Evolutionary conservation across 225 moss, liverwort and hornwort species (phyloP).

Genomic region (Takakia lepidozioides): DNA sequence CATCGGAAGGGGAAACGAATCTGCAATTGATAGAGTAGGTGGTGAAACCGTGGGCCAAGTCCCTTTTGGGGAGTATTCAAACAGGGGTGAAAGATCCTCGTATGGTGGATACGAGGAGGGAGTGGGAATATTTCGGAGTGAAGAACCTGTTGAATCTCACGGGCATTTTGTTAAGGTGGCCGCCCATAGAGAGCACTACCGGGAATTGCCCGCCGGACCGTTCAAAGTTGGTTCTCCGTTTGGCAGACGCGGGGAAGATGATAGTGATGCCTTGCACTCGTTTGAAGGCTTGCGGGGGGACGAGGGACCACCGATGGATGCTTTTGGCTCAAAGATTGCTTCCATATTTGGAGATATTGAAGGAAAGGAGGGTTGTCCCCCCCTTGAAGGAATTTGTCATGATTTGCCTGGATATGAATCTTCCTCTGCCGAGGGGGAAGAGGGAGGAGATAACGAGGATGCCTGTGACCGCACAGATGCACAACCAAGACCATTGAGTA

Average conservation of each 20-base stretch:
- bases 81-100: neutral
- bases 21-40: neutral
- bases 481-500: neutral
- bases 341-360: conserved; percentile 15
- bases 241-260: neutral
- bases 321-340: conserved; percentile 5
- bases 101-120: neutral
- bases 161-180: neutral
- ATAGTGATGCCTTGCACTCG: neutral
- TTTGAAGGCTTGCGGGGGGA: neutral
- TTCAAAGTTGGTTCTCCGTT: neutral
- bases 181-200: neutral
- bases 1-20: neutral
- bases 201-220: conserved; percentile 1
- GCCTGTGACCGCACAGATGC: no score
- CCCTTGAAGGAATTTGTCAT: conserved; percentile 16
- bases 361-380: conserved; percentile 15
- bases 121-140: neutral
- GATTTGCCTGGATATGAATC: conserved; percentile 11
- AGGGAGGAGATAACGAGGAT: conserved; percentile 6
- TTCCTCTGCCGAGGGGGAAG: conserved; percentile 14
- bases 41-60: neutral
- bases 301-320: neutral
- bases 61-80: neutral
- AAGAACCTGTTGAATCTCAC: neutral